These are phyloP conservation scores for Yarrowia divulgata DNA, from an alignment of 805 yeast genomes.

Conservation along the genomic window DNA sequence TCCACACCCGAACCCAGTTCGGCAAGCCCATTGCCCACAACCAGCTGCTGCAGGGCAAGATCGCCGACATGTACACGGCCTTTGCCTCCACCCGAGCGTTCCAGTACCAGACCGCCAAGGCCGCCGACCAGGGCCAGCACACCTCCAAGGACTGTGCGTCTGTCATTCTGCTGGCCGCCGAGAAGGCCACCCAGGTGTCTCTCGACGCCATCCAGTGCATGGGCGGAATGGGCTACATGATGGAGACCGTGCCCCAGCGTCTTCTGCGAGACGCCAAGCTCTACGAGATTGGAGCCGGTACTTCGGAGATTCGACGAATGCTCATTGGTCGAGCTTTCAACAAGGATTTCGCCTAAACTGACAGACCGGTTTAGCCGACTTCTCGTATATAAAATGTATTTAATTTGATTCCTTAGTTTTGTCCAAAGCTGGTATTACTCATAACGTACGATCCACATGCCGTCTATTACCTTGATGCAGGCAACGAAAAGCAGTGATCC, in stretches of 20 bases:
- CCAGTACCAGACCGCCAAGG: constrained; percentile 46
- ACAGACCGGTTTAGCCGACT: too few relatives aligned
- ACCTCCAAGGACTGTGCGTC: constrained; percentile 50
- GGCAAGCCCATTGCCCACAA: constrained; percentile 49
- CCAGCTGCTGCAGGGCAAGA: constrained; percentile 50
- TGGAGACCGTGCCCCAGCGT: constrained; percentile 49
- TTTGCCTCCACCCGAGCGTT: constrained; percentile 49
- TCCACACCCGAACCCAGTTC: constrained; percentile 48
- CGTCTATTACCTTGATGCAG: too few relatives aligned
- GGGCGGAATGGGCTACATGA: constrained; percentile 51
- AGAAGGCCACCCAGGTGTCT: constrained; percentile 49
- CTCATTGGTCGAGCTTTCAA: constrained; percentile 50
- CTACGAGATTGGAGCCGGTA: constrained; percentile 50
- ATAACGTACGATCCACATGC: too few relatives aligned
- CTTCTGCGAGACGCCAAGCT: constrained; percentile 50
- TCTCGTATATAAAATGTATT: too few relatives aligned
- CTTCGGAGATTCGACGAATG: constrained; percentile 49
- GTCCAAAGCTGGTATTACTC: too few relatives aligned
- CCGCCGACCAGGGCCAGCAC: constrained; percentile 45
- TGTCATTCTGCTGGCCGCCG: constrained; percentile 50
- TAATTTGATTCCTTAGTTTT: too few relatives aligned
- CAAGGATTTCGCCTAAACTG: constrained; percentile 43
- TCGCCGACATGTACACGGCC: constrained; percentile 50
- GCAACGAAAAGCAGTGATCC: too few relatives aligned
- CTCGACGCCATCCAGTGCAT: constrained; percentile 49